Evolutionary conservation across 805 yeast genomes (phyloP), one percentile per base, ranked within the genome.

Genomic region (Saccharomyces paradoxus): DNA sequence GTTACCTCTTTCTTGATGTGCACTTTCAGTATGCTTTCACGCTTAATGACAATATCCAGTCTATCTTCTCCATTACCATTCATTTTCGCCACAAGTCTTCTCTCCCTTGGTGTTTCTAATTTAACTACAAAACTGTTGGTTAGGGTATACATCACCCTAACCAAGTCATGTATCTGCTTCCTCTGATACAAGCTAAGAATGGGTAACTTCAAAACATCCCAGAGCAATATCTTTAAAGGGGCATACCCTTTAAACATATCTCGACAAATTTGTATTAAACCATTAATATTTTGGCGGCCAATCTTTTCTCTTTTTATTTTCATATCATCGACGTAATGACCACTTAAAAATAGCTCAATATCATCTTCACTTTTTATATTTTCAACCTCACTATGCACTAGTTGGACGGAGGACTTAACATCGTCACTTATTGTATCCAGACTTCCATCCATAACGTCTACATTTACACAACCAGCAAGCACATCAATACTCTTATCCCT

Each of bases 201-300:
- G 1, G 86, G 81, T 0, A 86, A 76, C 60, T 84, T 86, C 8
- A 90, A 67, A 9, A 83, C 75, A 48, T 78, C 75, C 97, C 97
- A 90, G 1, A 94, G 61, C 8, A 79, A 77, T 2, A 65, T 62
- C 53, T 78, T 77, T 22, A 94, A 71, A 0, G 89, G 88, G 29
- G 69, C 82, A 51, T 79, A 74, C 1, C 79, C 56, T 41, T 60
- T 63, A 49, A 69, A 69, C 48, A 59, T 58, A 17, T 59, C 57
- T 49, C 70, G 57, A 28, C 66, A 44, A 5, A 67, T 54, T 24
- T 59, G 56, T 7, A 66, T 50, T 29, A 64, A 41, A n/a, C 71
- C 71, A 21, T 56, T 54, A 1, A 68, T 59, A 30, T 51, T 73
- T 66, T 58, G 59, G 55, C 59, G 59, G 60, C 56, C 58, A 53